A percentile compares a stretch with the other conserved stretches of the same genome.
phyloP scores from a whole-genome alignment of 805 yeast genomes.

The Tetrapisispora taiwanensis region DNA sequence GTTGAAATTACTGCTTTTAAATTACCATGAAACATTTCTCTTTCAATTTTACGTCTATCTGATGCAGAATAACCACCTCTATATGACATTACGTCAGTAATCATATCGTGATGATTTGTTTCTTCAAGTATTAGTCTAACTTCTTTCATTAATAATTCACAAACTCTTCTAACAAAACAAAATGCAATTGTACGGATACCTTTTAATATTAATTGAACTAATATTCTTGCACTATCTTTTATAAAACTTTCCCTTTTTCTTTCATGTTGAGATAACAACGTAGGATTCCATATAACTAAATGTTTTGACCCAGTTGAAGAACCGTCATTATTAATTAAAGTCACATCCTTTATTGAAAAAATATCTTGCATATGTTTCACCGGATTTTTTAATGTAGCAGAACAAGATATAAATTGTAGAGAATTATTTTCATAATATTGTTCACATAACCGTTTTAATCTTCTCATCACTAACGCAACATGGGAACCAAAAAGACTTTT shows the following conservation, averaged over 20 bases:
- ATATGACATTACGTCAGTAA: slow-evolving; percentile 75
- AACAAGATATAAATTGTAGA: slow-evolving; percentile 72
- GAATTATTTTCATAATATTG: slow-evolving; percentile 32
- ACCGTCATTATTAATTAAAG: slow-evolving; percentile 68
- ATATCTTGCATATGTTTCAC: slow-evolving; percentile 57
- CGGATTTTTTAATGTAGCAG: slow-evolving; percentile 84
- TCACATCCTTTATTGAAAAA: slow-evolving; percentile 55
- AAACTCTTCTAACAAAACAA: slow-evolving; percentile 75
- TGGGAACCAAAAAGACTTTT: slow-evolving; percentile 89
- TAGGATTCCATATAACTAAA: slow-evolving; percentile 78
- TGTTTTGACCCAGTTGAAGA: slow-evolving; percentile 77
- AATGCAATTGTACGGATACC: slow-evolving; percentile 79
- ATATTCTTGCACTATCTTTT: slow-evolving; percentile 61
- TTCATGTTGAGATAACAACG: slow-evolving; percentile 44
- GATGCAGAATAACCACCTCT: slow-evolving; percentile 88
- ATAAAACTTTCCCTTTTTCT: slow-evolving; percentile 62
- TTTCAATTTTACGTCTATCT: slow-evolving; percentile 81
- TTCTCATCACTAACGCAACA: slow-evolving; percentile 73
- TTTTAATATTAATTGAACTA: slow-evolving; percentile 53
- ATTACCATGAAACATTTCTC: slow-evolving; percentile 81
- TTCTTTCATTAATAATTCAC: slow-evolving; percentile 82
- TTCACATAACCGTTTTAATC: slow-evolving; percentile 51
- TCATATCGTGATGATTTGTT: slow-evolving; percentile 35
- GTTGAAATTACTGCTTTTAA: slow-evolving; percentile 85
- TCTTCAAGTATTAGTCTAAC: slow-evolving; percentile 47